phyloP scores from a whole-genome alignment of 2,329 filamentous ascomycete genomes.

The Fusarium nurragi region DNA sequence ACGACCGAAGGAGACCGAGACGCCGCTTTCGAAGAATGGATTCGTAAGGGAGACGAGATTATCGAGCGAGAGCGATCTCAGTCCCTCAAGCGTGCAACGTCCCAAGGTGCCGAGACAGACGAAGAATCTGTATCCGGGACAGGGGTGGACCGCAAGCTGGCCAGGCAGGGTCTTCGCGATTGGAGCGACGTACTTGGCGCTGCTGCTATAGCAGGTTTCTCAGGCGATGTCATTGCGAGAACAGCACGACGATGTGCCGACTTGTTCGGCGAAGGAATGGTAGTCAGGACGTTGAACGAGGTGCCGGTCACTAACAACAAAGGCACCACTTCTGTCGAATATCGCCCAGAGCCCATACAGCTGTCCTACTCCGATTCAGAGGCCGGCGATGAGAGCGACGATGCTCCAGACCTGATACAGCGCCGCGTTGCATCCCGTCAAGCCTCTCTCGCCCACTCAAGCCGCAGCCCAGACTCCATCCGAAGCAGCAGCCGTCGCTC shows the following conservation, averaged over 20 bases:
- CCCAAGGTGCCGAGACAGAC: constrained; percentile 27
- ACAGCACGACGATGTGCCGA: constrained; percentile 77
- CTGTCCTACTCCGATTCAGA: constrained; percentile 39
- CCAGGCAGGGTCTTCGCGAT: constrained; percentile 66
- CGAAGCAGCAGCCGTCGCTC: constrained; percentile 38
- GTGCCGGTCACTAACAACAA: constrained; percentile 36
- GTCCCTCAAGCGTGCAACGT: constrained; percentile 26
- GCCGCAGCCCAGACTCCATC: constrained; percentile 39
- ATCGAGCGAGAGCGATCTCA: constrained; percentile 30
- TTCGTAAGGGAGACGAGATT: constrained; percentile 46
- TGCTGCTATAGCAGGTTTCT: constrained; percentile 78
- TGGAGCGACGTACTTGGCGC: constrained; percentile 88
- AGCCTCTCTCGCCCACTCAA: constrained; percentile 44
- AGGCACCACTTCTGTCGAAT: constrained; percentile 43
- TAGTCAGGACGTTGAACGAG: constrained; percentile 65
- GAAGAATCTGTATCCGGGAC: constrained; percentile 27
- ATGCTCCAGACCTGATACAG: constrained; percentile 41
- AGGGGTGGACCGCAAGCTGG: constrained; percentile 42
- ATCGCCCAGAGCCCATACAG: constrained; percentile 45
- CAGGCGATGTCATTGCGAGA: constrained; percentile 70
- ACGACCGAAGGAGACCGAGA: constrained; percentile 40
- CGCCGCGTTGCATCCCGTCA: constrained; percentile 47
- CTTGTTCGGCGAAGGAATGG: constrained; percentile 79
- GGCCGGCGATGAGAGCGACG: constrained; percentile 41
- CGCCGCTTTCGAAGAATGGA: constrained; percentile 50